phyloP scores from a whole-genome alignment of 371 early-diverging fungal species.

The Mortierella sp. region DNA sequence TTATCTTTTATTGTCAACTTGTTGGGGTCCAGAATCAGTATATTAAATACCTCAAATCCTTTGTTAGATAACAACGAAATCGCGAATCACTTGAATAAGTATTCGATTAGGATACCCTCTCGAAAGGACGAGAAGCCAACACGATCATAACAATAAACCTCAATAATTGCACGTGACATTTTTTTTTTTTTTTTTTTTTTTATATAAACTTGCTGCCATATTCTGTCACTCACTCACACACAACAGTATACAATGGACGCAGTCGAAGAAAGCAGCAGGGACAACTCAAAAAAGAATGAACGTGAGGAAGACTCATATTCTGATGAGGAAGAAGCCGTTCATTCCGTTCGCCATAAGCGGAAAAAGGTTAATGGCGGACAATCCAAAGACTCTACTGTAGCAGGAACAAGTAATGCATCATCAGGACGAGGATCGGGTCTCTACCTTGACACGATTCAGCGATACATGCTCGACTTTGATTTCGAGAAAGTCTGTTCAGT shows the following conservation, averaged over 20 bases:
- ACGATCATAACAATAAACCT: neutral
- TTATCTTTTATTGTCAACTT: no score
- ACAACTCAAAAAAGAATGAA: conserved; percentile 22
- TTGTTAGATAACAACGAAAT: conserved; percentile 35
- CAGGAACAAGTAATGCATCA: conserved; percentile 8
- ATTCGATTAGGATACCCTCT: conserved; percentile 38
- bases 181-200: no score
- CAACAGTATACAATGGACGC: conserved; percentile 11
- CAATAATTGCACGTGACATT: neutral
- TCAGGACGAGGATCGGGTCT: conserved; percentile 50
- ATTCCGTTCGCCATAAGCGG: conserved; percentile 42
- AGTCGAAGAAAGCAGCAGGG: conserved; percentile 5
- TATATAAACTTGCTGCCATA: neutral
- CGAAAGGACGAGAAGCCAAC: conserved; percentile 36
- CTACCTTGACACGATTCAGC: conserved; percentile 71
- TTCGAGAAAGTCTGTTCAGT: conserved; percentile 98
- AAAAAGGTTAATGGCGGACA: conserved; percentile 21
- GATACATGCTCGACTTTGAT: conserved; percentile 97
- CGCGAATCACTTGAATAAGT: conserved; percentile 42
- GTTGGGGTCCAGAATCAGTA: no score
- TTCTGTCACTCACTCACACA: neutral
- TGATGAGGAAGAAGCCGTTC: conserved; percentile 48
- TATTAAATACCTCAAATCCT: neutral
- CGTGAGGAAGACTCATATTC: conserved; percentile 40
- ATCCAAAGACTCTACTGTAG: neutral